A percentile compares a stretch with the other conserved stretches of the same genome.
Conservation (phyloP, 495 filamentous ascomycete genomes). For the Chaetomium cochliodes region DNA sequence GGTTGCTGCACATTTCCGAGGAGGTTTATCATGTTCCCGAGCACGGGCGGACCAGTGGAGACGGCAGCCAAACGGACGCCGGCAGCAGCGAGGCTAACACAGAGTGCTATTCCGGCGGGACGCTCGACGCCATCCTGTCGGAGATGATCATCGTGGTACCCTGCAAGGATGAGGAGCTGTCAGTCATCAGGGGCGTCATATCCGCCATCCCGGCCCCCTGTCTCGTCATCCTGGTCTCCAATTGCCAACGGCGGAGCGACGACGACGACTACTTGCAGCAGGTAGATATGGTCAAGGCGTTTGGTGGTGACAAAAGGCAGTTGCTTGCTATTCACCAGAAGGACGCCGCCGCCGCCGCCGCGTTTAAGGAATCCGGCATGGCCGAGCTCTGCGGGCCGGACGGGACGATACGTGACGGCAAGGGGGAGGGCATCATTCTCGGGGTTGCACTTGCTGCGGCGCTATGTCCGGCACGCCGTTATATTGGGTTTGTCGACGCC, state of each 20-base stretch:
- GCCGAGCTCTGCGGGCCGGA: conserved; percentile 14
- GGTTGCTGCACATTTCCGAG: conserved; percentile 7
- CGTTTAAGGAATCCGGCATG: conserved; percentile 27
- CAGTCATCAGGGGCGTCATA: conserved; percentile 26
- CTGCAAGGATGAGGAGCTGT: conserved; percentile 31
- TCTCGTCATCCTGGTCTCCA: conserved; percentile 33
- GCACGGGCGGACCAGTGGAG: neutral
- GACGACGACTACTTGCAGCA: conserved; percentile 24
- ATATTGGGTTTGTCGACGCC: conserved; percentile 38
- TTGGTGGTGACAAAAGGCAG: conserved; percentile 19
- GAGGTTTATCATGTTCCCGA: neutral
- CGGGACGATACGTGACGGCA: conserved; percentile 30
- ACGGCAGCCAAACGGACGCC: neutral
- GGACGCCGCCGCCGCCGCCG: conserved; percentile 25
- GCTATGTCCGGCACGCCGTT: conserved; percentile 24
- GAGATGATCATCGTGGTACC: conserved; percentile 34
- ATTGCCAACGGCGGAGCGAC: conserved; percentile 15
- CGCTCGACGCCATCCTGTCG: conserved; percentile 3
- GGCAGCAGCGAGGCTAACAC: neutral
- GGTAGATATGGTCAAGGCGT: conserved; percentile 16
- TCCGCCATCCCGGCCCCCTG: conserved; percentile 28
- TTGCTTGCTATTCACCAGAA: conserved; percentile 34
- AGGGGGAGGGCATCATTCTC: conserved; percentile 39
- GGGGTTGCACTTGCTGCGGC: conserved; percentile 30
- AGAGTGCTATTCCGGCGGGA: neutral